These are phyloP conservation scores for Martiniozyma asiatica DNA, from an alignment of 1,139 yeast genomes.

Conservation along the genomic window DNA sequence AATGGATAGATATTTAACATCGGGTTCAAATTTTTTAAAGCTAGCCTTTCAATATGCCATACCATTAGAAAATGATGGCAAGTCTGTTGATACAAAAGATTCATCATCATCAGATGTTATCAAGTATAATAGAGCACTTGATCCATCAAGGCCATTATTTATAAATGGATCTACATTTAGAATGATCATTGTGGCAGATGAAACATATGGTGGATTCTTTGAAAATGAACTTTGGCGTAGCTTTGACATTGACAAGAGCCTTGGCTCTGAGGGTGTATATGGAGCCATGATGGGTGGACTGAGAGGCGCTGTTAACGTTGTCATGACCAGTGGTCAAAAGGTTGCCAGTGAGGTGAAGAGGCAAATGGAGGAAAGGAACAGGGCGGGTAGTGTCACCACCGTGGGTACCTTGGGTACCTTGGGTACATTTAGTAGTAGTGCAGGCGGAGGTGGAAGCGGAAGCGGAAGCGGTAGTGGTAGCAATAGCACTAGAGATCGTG, in stretches of 20 bases:
- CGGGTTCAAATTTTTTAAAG: constrained; percentile 79
- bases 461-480: too few relatives aligned
- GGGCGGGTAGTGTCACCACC: constrained; percentile 6
- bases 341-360: constrained; percentile 82
- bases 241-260: constrained; percentile 50
- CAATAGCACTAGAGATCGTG: too few relatives aligned
- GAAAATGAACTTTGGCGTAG: constrained; percentile 53
- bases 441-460: too few relatives aligned
- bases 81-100: constrained; percentile 25
- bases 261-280: constrained; percentile 24
- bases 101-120: constrained; percentile 12
- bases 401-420: constrained; percentile 1
- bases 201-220: constrained; percentile 78
- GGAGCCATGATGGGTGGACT: constrained; percentile 39
- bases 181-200: constrained; percentile 91
- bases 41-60: constrained; percentile 86
- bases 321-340: constrained; percentile 82
- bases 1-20: constrained; percentile 68
- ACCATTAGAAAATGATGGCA: constrained; percentile 42
- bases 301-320: constrained; percentile 82
- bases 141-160: constrained; percentile 65
- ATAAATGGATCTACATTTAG: constrained; percentile 83
- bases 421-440: neutral
- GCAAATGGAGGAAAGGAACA: constrained; percentile 58
- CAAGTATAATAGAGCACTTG: constrained; percentile 65